phyloP scores from a whole-genome alignment of 306 rosid genomes.

The Rosa persica region DNA sequence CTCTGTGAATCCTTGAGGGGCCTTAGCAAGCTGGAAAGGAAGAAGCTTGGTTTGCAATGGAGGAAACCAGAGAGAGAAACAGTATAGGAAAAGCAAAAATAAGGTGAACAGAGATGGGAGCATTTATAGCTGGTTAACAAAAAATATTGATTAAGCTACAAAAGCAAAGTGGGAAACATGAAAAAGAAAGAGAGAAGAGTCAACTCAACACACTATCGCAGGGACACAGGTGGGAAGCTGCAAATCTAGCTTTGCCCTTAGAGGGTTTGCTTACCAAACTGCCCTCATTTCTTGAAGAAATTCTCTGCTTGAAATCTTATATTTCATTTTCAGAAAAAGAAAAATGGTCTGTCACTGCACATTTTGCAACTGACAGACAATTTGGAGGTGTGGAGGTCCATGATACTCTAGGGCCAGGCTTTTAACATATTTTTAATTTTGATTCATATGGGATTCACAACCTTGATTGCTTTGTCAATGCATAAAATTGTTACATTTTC shows the following conservation, averaged over 20 bases:
- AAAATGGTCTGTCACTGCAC: conserved; percentile 19
- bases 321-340: not conserved
- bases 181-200: conserved; percentile 26
- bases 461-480: conserved; percentile 2
- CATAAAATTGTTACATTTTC: not conserved
- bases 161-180: conserved; percentile 25
- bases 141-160: conserved; percentile 38
- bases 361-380: conserved; percentile 9
- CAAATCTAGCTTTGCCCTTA: conserved; percentile 41
- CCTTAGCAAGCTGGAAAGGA: conserved; percentile 68
- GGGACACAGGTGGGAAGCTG: conserved; percentile 28
- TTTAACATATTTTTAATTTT: not conserved
- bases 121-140: conserved; percentile 46
- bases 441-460: not conserved
- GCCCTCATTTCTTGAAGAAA: conserved; percentile 27
- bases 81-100: conserved; percentile 63
- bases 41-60: conserved; percentile 75
- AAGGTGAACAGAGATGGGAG: conserved; percentile 37
- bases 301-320: conserved; percentile 10
- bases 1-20: conserved; percentile 37
- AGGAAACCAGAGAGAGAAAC: conserved; percentile 56
- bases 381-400: conserved; percentile 23
- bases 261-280: conserved; percentile 39
- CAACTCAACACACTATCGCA: conserved; percentile 28
- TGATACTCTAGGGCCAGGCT: not conserved